Evolutionary conservation across 176 grass and related monocot species (phyloP).

Genomic region (Pontederia crassipes): DNA sequence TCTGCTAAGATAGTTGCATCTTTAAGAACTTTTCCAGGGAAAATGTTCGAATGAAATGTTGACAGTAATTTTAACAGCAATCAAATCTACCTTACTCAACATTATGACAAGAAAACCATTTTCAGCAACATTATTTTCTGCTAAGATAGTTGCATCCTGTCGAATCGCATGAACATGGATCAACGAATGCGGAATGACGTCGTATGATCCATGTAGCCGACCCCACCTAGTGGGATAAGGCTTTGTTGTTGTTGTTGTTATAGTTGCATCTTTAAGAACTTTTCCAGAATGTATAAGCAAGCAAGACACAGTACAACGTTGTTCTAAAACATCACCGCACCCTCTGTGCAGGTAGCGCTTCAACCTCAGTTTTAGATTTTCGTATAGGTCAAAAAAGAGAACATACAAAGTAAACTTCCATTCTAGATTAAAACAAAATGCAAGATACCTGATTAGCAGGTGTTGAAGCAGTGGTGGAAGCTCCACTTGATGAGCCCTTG

Average conservation of each 20-base stretch:
- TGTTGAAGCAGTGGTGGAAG: slow-evolving; percentile 34
- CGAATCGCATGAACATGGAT: no score
- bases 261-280: slow-evolving; percentile 95
- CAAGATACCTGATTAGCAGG: slow-evolving; percentile 36
- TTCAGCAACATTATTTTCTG: slow-evolving; percentile 71
- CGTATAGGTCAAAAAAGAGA: not conserved
- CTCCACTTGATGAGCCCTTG: slow-evolving; percentile 61
- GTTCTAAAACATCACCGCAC: no score
- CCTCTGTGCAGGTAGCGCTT: no score
- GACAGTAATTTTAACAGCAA: not conserved
- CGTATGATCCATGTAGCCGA: no score
- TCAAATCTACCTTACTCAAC: slow-evolving; percentile 67
- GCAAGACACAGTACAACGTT: no score
- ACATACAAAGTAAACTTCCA: not conserved
- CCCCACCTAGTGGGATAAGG: no score
- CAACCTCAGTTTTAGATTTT: no score
- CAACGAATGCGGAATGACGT: no score
- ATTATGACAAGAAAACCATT: slow-evolving; percentile 90
- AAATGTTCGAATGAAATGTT: no score
- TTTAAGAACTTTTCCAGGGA: slow-evolving; percentile 45
- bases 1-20: slow-evolving; percentile 78
- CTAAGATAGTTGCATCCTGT: no score
- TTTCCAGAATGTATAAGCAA: slow-evolving; percentile 53
- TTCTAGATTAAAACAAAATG: no score
- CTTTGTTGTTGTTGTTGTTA: no score